These are phyloP conservation scores for Dujonia santamariae DNA, from an alignment of 1,139 yeast species.

Conservation along the genomic window DNA sequence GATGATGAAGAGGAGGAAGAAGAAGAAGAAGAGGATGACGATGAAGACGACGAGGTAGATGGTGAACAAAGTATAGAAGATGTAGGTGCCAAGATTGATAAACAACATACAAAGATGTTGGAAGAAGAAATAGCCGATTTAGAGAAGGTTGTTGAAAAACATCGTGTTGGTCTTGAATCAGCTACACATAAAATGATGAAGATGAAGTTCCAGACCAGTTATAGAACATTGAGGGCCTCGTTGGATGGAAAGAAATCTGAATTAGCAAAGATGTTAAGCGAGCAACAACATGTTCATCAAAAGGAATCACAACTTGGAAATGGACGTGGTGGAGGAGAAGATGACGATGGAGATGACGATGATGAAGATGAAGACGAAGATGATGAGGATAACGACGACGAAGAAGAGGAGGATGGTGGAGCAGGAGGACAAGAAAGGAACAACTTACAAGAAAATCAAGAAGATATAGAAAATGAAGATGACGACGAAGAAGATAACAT, in stretches of 20 bases:
- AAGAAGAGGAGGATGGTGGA: constrained; percentile 20
- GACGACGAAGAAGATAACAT: not conserved
- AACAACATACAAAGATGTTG: constrained; percentile 69
- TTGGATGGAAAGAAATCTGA: constrained; percentile 79
- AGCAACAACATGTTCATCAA: constrained; percentile 18
- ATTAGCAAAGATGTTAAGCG: constrained; percentile 39
- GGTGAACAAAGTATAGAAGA: constrained; percentile 28
- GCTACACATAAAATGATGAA: constrained; percentile 87
- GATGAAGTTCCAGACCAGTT: constrained; percentile 81
- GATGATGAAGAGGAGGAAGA: constrained; percentile 21
- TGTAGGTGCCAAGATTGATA: constrained; percentile 24
- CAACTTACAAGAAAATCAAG: constrained; percentile 26
- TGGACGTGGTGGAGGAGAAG: constrained; percentile 19
- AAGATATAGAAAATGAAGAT: constrained; percentile 19
- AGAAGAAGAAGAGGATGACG: constrained; percentile 26
- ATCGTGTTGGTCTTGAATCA: constrained; percentile 67
- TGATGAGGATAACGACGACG: not conserved
- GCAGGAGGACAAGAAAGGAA: constrained; percentile 21
- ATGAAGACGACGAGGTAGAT: constrained; percentile 27
- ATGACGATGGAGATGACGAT: constrained; percentile 24
- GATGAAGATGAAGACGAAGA: constrained; percentile 27
- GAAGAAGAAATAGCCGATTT: constrained; percentile 85
- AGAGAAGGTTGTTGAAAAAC: constrained; percentile 73
- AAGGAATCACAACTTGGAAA: constrained; percentile 13
- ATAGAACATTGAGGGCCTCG: constrained; percentile 75